Conservation (phyloP, 2,329 filamentous ascomycete species). For the Triangularia verruculosa region DNA sequence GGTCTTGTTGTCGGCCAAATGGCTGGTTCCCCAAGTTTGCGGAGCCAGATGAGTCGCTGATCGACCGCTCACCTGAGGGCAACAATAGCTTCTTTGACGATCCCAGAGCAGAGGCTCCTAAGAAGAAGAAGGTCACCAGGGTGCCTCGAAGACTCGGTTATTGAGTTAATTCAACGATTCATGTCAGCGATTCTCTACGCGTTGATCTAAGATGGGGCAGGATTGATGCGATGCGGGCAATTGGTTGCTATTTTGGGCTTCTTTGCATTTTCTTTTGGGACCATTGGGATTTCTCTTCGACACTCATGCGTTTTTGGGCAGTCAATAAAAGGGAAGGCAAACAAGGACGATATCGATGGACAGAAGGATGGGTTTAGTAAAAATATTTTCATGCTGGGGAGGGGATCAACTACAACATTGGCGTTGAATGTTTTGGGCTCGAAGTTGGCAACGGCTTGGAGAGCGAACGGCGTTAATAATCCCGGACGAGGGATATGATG, state of each 20-base stretch:
- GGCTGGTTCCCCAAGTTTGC: slow-evolving; percentile 12
- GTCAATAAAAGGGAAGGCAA: background rate
- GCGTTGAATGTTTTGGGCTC: background rate
- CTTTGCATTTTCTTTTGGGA: background rate
- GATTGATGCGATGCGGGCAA: background rate
- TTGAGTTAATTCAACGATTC: background rate
- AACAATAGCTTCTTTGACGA: slow-evolving; percentile 26
- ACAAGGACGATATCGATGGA: background rate
- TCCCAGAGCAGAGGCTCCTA: slow-evolving; percentile 14
- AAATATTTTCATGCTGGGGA: background rate
- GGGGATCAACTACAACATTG: background rate
- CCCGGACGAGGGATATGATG: background rate
- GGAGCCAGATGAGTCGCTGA: slow-evolving; percentile 20
- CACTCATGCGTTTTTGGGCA: background rate
- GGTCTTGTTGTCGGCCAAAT: background rate
- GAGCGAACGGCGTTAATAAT: background rate
- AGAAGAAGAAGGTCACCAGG: slow-evolving; percentile 18
- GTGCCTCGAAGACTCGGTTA: slow-evolving; percentile 19
- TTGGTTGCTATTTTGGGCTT: background rate
- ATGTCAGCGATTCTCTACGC: background rate
- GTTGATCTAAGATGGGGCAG: background rate
- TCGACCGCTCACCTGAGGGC: slow-evolving; percentile 22
- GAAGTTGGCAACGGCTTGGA: background rate
- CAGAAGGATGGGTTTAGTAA: background rate
- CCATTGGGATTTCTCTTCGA: background rate